Evolutionary conservation across 371 early-diverging fungal genomes (phyloP).

Genomic region (Apophysomyces variabilis): DNA sequence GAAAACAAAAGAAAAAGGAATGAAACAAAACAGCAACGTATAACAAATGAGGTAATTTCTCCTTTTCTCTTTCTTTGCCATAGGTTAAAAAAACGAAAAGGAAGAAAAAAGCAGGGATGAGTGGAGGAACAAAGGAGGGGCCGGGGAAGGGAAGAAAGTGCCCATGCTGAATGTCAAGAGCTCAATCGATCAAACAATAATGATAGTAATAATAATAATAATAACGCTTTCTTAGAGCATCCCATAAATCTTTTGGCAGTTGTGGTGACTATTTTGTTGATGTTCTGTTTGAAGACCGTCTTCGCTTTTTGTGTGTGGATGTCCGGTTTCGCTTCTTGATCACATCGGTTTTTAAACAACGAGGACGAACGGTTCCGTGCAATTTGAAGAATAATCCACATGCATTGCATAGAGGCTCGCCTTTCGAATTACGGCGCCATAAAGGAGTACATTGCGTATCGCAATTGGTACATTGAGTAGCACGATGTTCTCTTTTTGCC

Average conservation of each 20-base stretch:
- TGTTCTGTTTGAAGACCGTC: background rate
- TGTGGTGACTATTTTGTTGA: background rate
- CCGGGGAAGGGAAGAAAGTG: background rate
- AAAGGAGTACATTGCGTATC: constrained; percentile 87
- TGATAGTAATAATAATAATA: no score
- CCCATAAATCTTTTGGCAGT: background rate
- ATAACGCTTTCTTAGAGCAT: no score
- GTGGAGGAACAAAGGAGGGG: no score
- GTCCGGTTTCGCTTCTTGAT: constrained; percentile 75
- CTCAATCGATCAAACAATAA: constrained; percentile 1
- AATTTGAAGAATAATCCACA: constrained; percentile 74
- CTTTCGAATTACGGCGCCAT: constrained; percentile 89
- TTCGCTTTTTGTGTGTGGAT: constrained; percentile 3
- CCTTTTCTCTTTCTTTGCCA: background rate
- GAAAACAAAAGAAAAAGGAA: background rate
- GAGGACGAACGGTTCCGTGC: constrained; percentile 80
- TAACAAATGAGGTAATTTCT: no score
- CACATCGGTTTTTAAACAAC: constrained; percentile 74
- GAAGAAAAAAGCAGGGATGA: background rate
- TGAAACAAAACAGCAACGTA: background rate
- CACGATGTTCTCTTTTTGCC: background rate
- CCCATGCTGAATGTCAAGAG: background rate
- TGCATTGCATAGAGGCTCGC: constrained; percentile 64
- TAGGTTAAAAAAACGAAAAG: background rate
- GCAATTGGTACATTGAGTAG: constrained; percentile 83